phyloP scores from a whole-genome alignment of 169 alveolate genomes.

The Babesia microti region DNA sequence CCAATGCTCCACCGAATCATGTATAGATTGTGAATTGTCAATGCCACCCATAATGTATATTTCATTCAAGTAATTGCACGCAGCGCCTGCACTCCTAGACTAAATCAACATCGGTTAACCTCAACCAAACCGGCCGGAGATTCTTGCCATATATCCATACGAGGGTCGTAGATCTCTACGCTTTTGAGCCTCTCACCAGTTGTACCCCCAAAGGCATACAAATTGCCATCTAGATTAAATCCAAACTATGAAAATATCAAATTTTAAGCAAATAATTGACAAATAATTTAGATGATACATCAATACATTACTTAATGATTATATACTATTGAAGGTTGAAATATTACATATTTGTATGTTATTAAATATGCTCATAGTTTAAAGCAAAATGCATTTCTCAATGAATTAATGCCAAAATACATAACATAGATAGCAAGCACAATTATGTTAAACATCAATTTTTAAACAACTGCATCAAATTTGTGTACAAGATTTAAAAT shows the following conservation, averaged over 20 bases:
- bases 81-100: constrained; percentile 71
- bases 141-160: constrained; percentile 72
- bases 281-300: too few relatives aligned
- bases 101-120: constrained; percentile 15
- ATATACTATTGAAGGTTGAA: too few relatives aligned
- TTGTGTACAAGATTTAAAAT: too few relatives aligned
- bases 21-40: constrained; percentile 57
- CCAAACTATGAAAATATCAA: too few relatives aligned
- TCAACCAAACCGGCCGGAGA: constrained; percentile 62
- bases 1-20: constrained; percentile 62
- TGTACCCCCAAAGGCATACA: constrained; percentile 72
- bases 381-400: too few relatives aligned
- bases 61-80: constrained; percentile 54
- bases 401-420: too few relatives aligned
- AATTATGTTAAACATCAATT: too few relatives aligned
- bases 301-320: background rate
- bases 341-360: too few relatives aligned
- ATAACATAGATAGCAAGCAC: too few relatives aligned
- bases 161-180: constrained; percentile 72
- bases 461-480: too few relatives aligned
- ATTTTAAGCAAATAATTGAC: too few relatives aligned
- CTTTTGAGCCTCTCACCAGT: constrained; percentile 71
- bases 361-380: too few relatives aligned
- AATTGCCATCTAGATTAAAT: constrained; percentile 37
- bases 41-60: constrained; percentile 68